Evolutionary conservation across 345 rosid species (phyloP).

Genomic region (Barbarea vulgaris): DNA sequence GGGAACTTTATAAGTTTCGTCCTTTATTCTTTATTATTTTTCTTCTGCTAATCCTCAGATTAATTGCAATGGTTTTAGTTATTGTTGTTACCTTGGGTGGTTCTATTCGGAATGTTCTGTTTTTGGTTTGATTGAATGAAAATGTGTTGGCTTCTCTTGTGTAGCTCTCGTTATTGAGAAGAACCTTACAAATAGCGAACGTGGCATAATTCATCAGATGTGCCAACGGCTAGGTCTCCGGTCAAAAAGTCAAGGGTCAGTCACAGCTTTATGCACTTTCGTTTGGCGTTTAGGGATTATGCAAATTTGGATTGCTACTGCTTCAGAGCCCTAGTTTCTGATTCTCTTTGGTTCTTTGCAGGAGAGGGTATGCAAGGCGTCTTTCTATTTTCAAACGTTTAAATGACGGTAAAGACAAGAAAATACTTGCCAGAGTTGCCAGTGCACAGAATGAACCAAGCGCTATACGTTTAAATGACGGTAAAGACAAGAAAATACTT

Average conservation of each 20-base stretch:
- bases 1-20: neutral
- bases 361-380: constrained; percentile 57
- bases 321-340: constrained; percentile 18
- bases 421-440: too few relatives aligned
- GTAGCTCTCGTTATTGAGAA: constrained; percentile 46
- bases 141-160: constrained; percentile 28
- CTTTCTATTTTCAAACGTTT: constrained; percentile 54
- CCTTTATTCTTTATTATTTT: neutral
- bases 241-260: constrained; percentile 91
- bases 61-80: neutral
- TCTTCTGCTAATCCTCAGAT: too few relatives aligned
- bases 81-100: neutral
- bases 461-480: too few relatives aligned
- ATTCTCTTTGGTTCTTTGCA: constrained; percentile 40
- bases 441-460: neutral
- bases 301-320: neutral
- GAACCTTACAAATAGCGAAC: constrained; percentile 48
- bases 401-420: neutral
- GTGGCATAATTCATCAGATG: constrained; percentile 67
- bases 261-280: constrained; percentile 13
- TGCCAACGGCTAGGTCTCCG: constrained; percentile 67
- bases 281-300: neutral
- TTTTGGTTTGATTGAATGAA: constrained; percentile 5
- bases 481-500: too few relatives aligned
- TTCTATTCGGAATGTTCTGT: neutral